Evolutionary conservation across 257 asterid genomes (phyloP).

Genomic region (Nicotiana undulata): DNA sequence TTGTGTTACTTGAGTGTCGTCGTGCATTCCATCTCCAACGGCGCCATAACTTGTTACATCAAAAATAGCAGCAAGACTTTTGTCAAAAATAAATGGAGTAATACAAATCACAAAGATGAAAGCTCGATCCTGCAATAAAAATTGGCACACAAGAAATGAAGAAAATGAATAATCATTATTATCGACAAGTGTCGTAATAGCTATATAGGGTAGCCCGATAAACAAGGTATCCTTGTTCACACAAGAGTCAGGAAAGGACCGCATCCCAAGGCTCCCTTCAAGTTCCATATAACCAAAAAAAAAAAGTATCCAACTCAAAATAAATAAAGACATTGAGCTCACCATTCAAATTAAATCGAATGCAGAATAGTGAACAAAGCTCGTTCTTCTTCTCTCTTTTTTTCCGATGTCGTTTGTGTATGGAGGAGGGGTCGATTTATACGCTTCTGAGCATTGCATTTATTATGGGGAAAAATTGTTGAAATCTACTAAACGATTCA

Average conservation of each 20-base stretch:
- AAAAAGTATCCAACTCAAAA: not conserved
- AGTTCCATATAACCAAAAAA: not conserved
- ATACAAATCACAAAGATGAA: not conserved
- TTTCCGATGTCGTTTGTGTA: too few species aligned
- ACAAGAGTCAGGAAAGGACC: too few species aligned
- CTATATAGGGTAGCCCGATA: not conserved
- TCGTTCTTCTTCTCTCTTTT: not conserved
- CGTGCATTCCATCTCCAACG: conserved; percentile 17
- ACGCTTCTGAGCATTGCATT: not conserved
- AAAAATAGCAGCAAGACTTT: conserved; percentile 5
- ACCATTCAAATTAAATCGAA: not conserved
- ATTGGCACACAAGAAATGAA: not conserved
- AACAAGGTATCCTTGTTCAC: too few species aligned
- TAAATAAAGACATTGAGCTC: not conserved
- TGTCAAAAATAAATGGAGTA: not conserved
- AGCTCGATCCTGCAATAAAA: conserved; percentile 3
- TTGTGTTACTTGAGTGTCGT: conserved; percentile 11
- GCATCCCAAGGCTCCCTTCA: too few species aligned
- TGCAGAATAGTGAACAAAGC: not conserved
- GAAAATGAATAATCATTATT: not conserved
- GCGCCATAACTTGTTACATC: conserved; percentile 13
- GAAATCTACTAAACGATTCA: not conserved
- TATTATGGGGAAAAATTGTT: not conserved
- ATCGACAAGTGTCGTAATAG: not conserved
- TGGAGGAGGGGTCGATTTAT: not conserved